Evolutionary conservation across 441 rosid genomes (phyloP).

Genomic region (Macaranga tanarius): DNA sequence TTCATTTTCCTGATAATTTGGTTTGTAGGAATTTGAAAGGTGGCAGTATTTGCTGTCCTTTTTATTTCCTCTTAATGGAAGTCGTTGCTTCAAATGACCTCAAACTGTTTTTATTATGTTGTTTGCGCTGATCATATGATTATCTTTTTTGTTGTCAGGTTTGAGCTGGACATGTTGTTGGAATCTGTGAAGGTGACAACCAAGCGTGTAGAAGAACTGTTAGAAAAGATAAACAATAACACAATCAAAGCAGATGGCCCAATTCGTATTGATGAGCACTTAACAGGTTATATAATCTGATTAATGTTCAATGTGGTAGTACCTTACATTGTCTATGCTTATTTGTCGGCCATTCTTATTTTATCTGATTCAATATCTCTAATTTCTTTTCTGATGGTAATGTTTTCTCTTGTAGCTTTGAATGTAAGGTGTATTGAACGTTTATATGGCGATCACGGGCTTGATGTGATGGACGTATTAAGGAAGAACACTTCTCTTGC

Average conservation of each 20-base stretch:
- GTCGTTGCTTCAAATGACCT: slow-evolving; percentile 16
- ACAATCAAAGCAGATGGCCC: slow-evolving; percentile 57
- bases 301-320: slow-evolving; percentile 12
- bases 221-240: slow-evolving; percentile 70
- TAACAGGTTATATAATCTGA: slow-evolving; percentile 60
- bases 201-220: slow-evolving; percentile 82
- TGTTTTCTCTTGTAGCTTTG: slow-evolving; percentile 52
- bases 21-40: slow-evolving; percentile 10
- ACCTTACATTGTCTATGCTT: background rate
- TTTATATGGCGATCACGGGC: slow-evolving; percentile 96
- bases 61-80: slow-evolving; percentile 1
- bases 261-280: slow-evolving; percentile 70
- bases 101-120: slow-evolving; percentile 14
- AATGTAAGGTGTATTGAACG: slow-evolving; percentile 95
- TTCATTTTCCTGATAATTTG: background rate
- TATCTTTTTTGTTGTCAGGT: slow-evolving; percentile 51
- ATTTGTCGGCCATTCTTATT: slow-evolving; percentile 10
- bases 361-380: background rate
- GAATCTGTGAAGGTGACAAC: slow-evolving; percentile 88
- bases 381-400: background rate
- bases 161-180: slow-evolving; percentile 96
- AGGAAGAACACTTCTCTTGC: slow-evolving; percentile 85
- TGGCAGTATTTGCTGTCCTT: background rate
- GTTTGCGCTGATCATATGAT: slow-evolving; percentile 25
- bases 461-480: slow-evolving; percentile 86